phyloP scores from a whole-genome alignment of 768 basidiomycete genomes.

The Mycena metata region DNA sequence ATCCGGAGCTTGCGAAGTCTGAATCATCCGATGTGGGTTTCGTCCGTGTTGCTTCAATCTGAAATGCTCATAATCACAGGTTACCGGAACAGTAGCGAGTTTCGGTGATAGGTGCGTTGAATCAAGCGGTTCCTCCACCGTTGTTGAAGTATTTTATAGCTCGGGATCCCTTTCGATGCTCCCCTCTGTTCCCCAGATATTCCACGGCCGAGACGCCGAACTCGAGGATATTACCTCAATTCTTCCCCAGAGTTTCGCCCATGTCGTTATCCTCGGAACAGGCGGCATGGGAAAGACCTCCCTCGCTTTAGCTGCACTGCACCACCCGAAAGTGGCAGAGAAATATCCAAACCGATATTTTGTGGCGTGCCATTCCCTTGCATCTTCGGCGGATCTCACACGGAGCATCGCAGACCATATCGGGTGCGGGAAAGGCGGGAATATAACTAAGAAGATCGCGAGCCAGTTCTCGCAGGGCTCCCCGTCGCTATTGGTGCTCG shows the following conservation, averaged over 20 bases:
- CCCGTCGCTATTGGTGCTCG: slow-evolving; percentile 3
- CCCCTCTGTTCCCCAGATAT: background rate
- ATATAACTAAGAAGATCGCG: background rate
- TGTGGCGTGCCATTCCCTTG: slow-evolving; percentile 12
- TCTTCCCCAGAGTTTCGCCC: background rate
- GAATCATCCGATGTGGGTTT: background rate
- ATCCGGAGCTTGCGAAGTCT: background rate
- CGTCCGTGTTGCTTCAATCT: background rate
- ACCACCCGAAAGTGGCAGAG: background rate
- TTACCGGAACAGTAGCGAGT: background rate
- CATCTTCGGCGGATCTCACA: background rate
- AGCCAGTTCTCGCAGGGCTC: background rate
- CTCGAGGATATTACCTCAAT: background rate
- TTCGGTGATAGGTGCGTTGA: background rate
- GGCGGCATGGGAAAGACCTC: slow-evolving; percentile 10
- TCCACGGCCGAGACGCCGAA: slow-evolving; percentile 15
- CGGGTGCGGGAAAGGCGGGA: slow-evolving; percentile 12
- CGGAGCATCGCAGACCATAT: slow-evolving; percentile 21
- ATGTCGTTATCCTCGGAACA: background rate
- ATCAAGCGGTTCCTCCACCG: background rate
- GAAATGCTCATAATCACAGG: background rate
- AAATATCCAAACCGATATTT: slow-evolving; percentile 8
- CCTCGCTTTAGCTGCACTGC: background rate
- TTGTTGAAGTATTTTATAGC: background rate
- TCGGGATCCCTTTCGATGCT: background rate